These are phyloP conservation scores for Biscogniauxia marginata DNA, from an alignment of 2,329 filamentous ascomycete species.

Conservation along the genomic window DNA sequence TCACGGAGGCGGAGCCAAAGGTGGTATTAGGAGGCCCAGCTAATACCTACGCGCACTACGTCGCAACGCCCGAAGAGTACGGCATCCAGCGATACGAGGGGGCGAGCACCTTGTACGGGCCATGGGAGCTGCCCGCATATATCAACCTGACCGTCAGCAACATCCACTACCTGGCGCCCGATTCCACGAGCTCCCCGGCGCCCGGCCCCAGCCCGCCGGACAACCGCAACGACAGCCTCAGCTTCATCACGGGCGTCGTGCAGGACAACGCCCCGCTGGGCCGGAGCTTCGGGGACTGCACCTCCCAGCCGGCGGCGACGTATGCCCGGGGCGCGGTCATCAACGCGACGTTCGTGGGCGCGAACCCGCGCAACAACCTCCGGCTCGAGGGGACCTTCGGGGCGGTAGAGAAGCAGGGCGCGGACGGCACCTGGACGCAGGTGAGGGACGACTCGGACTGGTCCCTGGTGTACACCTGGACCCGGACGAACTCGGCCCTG, in stretches of 20 bases:
- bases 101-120: slow-evolving; percentile 87
- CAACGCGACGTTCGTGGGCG: slow-evolving; percentile 72
- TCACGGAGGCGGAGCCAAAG: slow-evolving; percentile 52
- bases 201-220: slow-evolving; percentile 70
- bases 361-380: slow-evolving; percentile 88
- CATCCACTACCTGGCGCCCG: slow-evolving; percentile 62
- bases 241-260: slow-evolving; percentile 78
- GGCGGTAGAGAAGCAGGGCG: slow-evolving; percentile 64
- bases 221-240: slow-evolving; percentile 72
- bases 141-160: slow-evolving; percentile 79
- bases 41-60: slow-evolving; percentile 85
- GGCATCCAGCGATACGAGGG: slow-evolving; percentile 87
- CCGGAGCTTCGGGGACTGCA: slow-evolving; percentile 68
- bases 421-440: slow-evolving; percentile 55
- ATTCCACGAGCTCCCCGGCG: slow-evolving; percentile 42
- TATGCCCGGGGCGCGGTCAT: slow-evolving; percentile 64
- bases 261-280: slow-evolving; percentile 66
- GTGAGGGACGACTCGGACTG: slow-evolving; percentile 78
- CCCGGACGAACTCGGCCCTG: slow-evolving; percentile 64
- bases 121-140: slow-evolving; percentile 78
- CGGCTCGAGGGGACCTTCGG: slow-evolving; percentile 75
- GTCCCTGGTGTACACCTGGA: slow-evolving; percentile 80
- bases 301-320: slow-evolving; percentile 49
- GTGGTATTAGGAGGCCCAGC: slow-evolving; percentile 84
- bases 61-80: slow-evolving; percentile 78